Conservation (phyloP, 331 rosid genomes). For the Rosa hybrid region DNA sequence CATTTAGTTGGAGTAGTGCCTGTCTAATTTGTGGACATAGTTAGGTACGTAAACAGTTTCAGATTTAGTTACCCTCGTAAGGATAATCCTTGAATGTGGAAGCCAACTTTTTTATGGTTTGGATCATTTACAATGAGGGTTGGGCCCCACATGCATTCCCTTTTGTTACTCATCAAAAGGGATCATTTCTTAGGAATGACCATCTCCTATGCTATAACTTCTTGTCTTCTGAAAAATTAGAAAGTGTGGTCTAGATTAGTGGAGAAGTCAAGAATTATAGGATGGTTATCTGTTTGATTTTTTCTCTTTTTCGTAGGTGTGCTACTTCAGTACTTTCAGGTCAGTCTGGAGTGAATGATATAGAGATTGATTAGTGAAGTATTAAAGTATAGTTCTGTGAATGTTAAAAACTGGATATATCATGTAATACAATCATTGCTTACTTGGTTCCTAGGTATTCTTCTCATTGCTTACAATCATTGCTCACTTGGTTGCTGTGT, state of each 20-base stretch:
- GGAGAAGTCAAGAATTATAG: not conserved
- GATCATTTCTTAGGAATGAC: not conserved
- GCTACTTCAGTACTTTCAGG: not conserved
- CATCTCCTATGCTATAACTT: not conserved
- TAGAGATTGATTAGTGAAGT: not conserved
- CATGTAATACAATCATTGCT: not conserved
- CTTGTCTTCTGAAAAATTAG: not conserved
- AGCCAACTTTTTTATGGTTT: not conserved
- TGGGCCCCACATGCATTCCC: not conserved
- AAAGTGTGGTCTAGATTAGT: not conserved
- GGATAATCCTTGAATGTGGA: not conserved
- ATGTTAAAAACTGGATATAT: not conserved
- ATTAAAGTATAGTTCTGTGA: not conserved
- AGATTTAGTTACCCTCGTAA: not conserved
- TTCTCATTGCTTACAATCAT: not conserved
- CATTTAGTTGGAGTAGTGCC: not conserved
- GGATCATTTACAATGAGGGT: not conserved
- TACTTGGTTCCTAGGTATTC: not conserved
- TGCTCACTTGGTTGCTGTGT: not conserved
- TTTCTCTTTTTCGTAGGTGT: not conserved
- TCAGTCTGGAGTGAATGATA: not conserved
- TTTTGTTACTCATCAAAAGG: not conserved
- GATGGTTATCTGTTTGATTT: not conserved
- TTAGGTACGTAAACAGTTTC: not conserved
- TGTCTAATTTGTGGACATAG: not conserved